Conservation (phyloP, 805 yeast species). For the Metschnikowia borealis region DNA sequence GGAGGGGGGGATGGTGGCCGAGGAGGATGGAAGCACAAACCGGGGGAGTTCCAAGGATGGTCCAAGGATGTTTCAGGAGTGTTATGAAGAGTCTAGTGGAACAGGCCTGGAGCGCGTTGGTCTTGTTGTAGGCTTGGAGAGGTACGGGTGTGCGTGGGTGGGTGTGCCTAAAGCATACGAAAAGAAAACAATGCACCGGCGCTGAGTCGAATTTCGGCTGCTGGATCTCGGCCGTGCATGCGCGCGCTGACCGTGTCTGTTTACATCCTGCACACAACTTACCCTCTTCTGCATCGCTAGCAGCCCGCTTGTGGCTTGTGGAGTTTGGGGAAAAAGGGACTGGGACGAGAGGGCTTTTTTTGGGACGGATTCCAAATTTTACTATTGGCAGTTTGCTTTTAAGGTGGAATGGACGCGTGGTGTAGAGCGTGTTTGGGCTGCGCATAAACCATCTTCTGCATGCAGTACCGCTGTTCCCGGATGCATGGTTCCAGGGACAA, state of each 20-base stretch:
- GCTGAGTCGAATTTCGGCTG: neutral
- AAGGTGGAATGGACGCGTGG: neutral
- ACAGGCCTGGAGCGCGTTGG: constrained; percentile 3
- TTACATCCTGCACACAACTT: constrained; percentile 6
- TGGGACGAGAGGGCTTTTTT: neutral
- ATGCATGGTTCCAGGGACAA: neutral
- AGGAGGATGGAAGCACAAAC: neutral
- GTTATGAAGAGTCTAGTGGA: neutral
- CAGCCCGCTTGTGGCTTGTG: too few relatives aligned
- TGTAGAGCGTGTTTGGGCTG: constrained; percentile 1
- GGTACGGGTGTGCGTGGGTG: neutral
- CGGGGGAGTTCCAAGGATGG: neutral
- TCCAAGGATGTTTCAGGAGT: neutral
- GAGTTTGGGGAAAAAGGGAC: too few relatives aligned
- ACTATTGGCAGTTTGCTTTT: neutral
- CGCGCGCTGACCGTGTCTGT: constrained; percentile 16
- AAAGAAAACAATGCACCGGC: constrained; percentile 13
- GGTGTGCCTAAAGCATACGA: constrained; percentile 9
- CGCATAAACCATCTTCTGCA: neutral
- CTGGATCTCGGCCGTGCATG: constrained; percentile 5
- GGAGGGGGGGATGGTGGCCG: neutral
- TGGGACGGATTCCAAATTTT: too few relatives aligned
- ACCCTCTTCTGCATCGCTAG: too few relatives aligned
- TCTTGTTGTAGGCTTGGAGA: constrained; percentile 1
- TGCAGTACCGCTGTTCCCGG: neutral